Evolutionary conservation across 2,329 filamentous ascomycete genomes (phyloP), one percentile per base, ranked within the genome.

Genomic region (Penicillium sp.): DNA sequence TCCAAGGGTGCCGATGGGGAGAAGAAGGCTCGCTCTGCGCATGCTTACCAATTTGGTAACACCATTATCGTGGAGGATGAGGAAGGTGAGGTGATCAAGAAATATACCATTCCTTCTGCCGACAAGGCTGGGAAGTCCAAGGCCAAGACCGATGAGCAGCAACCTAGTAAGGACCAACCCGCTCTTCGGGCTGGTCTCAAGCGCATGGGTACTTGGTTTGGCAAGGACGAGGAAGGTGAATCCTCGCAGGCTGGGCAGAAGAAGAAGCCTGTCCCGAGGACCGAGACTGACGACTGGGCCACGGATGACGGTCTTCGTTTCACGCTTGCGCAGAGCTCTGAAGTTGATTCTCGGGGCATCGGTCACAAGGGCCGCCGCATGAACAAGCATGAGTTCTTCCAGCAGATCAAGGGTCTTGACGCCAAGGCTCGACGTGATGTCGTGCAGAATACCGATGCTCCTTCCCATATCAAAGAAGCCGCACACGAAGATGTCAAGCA

Each of bases 31-130:
- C 81, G 80, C 27, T 81, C 82, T 38, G 82, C 82, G 34, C 78
- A 82, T 49, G 82, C 82, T 1, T 85, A 84, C 58, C 82, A 84
- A 52, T 84, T 83, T 56, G 82, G 82, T 44, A 84, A 84, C 57
- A 85, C 82, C n/a, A 82, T 85, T 55, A 85, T 85, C 62, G 80
- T 85, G 12, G 82, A 85, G 62, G 82, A 85, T 55, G 81, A 83
- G 59, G 80, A 84, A 56, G 82, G 82, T 26, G 82, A 85, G 63
- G 82, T 85, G 26, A 75, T 85, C 66, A 84, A 83, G 71, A 84
- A 83, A 60, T 84, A 83, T 62, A 80, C 81, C 42, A 83, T 85
- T 46, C 80, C 79, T 6, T 67, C 69, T 4, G 61, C 68, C 32
- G 73, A 72, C 45, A 53, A 62, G 49, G 35, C 46, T 28, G 49